Conservation (phyloP, 2,329 filamentous ascomycete species). For the Beauveria scarabaeidicola region DNA sequence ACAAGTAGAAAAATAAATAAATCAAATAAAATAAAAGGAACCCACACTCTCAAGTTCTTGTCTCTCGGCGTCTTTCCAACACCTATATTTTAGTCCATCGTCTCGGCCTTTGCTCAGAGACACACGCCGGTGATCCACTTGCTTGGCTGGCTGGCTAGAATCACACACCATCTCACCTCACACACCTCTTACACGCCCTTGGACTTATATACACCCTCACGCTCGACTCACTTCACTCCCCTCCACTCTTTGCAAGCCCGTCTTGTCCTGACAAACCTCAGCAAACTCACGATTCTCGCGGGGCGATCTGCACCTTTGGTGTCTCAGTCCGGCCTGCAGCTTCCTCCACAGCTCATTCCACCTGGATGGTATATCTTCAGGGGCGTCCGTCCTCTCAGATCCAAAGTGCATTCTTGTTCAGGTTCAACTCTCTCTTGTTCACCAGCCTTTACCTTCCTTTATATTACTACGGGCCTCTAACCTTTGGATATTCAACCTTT, state of each 20-base stretch:
- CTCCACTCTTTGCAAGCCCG: not conserved
- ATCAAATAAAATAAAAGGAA: slow-evolving; percentile 14
- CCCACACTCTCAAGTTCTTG: slow-evolving; percentile 18
- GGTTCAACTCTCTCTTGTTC: slow-evolving; percentile 8
- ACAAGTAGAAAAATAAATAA: not conserved
- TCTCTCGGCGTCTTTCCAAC: slow-evolving; percentile 27
- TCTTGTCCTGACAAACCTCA: slow-evolving; percentile 1
- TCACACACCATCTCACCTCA: slow-evolving; percentile 2
- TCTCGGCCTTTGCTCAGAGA: slow-evolving; percentile 8
- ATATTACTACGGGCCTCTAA: slow-evolving; percentile 10
- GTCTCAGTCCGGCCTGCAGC: slow-evolving; percentile 26
- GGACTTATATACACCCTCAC: not conserved
- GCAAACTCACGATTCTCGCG: slow-evolving; percentile 23
- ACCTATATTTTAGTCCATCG: not conserved
- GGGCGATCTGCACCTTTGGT: slow-evolving; percentile 26
- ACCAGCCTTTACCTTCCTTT: slow-evolving; percentile 8
- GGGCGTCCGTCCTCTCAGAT: slow-evolving; percentile 25
- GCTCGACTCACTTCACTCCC: slow-evolving; percentile 3
- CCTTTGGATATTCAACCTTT: slow-evolving; percentile 8
- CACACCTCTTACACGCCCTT: slow-evolving; percentile 3
- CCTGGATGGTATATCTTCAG: slow-evolving; percentile 33
- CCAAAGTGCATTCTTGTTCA: slow-evolving; percentile 8
- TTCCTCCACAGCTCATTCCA: slow-evolving; percentile 29
- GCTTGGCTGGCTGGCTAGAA: not conserved
- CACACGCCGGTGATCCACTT: not conserved